These are phyloP conservation scores for Pelargonium fulgidum DNA, from an alignment of 441 rosid genomes.

Conservation along the genomic window DNA sequence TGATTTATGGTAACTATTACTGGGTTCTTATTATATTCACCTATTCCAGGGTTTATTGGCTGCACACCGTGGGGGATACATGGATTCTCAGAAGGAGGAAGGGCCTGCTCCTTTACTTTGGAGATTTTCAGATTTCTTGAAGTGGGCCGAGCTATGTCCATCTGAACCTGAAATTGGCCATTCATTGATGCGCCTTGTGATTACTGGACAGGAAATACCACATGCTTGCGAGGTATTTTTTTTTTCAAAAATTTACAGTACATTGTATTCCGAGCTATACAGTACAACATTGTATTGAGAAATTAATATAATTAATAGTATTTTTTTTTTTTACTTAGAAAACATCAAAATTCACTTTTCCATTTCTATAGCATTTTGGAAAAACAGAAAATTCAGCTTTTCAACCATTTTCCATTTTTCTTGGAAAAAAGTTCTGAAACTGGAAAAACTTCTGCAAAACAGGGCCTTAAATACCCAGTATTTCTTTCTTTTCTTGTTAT, in stretches of 20 bases:
- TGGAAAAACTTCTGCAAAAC: too few species aligned
- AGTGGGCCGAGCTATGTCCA: constrained; percentile 98
- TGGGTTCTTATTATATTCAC: constrained; percentile 16
- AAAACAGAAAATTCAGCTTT: too few species aligned
- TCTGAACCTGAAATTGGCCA: constrained; percentile 98
- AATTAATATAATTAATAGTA: too few species aligned
- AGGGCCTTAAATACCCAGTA: too few species aligned
- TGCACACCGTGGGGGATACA: constrained; percentile 97
- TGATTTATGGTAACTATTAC: background rate
- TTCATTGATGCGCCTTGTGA: constrained; percentile 95
- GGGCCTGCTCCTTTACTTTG: constrained; percentile 96
- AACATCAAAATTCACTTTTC: too few species aligned
- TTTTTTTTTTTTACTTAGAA: too few species aligned
- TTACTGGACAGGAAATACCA: constrained; percentile 96
- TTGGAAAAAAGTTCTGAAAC: too few species aligned
- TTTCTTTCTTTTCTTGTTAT: too few species aligned
- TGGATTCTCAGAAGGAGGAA: constrained; percentile 94
- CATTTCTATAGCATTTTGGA: too few species aligned
- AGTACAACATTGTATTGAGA: too few species aligned
- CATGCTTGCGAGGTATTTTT: constrained; percentile 89
- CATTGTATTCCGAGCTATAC: too few species aligned
- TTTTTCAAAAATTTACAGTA: background rate
- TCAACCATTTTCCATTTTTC: too few species aligned
- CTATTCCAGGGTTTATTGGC: constrained; percentile 76
- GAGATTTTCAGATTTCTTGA: constrained; percentile 97